Evolutionary conservation across 306 rosid species (phyloP), one percentile per base, ranked within the genome.

Genomic region (Clitoria ternatea): DNA sequence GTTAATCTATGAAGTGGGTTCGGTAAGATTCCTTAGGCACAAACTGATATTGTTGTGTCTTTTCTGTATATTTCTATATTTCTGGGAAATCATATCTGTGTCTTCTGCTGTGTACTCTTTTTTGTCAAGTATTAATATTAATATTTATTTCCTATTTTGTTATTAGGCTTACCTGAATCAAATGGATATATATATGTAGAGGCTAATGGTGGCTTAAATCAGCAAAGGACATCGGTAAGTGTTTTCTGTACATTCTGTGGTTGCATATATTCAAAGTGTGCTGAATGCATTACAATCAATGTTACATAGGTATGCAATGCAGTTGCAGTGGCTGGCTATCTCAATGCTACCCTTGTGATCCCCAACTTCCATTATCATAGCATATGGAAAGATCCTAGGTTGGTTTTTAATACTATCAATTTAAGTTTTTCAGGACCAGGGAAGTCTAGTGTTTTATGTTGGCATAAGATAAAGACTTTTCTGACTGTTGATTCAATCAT

Each of bases 351-450:
- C 20, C 99, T 94, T 73, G 79, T 94, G 43, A 91, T 94, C 61
- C 97, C 99, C 76, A 94, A 91, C 76, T 94, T 94, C 80, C 98
- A 89, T 77, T 94, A 76, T 78, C 98, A 94, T 76, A 94, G 98
- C 89, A 87, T 94, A 81, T 94, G 98, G 98, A 88, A 92, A 87
- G 98, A 94, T 80, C 98, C 96, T 48, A 94, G 98, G 98, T 94
- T 79, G 66, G 96, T 74, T 29, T 18, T 39, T 77, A 30, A 37
- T 74, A 36, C 56, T 73, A 8, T 61, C 11, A 3, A 40, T 69
- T 66, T 48, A 24, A 7, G 56, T 26, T 49, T 77, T 68, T 49
- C 61, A 1, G 18, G 47, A 61, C 55, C 39, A 61, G 72, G 39
- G 18, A 39, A 44, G 18, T 45, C 54, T 19, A 44, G 56, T 23